These are phyloP conservation scores for Gremmenia infestans DNA, from an alignment of 2,329 filamentous ascomycete species.

Conservation along the genomic window DNA sequence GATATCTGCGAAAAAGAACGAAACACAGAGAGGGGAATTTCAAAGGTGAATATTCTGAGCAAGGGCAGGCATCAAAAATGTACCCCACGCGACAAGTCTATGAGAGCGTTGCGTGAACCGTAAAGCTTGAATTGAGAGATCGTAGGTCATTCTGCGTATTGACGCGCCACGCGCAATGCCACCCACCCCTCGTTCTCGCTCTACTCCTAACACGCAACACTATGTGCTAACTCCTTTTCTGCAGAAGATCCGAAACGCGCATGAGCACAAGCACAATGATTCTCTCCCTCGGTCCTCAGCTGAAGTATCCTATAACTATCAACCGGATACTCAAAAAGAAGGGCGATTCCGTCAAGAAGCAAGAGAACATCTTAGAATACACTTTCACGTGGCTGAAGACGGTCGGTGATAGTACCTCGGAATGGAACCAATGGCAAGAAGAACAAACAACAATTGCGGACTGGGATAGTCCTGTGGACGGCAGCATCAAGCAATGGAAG, in stretches of 20 bases:
- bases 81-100: constrained; percentile 29
- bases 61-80: constrained; percentile 14
- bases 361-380: constrained; percentile 80
- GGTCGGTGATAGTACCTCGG: constrained; percentile 59
- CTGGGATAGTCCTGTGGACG: constrained; percentile 81
- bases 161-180: background rate
- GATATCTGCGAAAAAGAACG: background rate
- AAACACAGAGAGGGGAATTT: background rate
- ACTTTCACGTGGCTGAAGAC: constrained; percentile 75
- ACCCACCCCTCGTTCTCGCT: background rate
- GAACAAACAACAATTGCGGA: constrained; percentile 66
- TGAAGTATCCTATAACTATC: constrained; percentile 92
- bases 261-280: constrained; percentile 26
- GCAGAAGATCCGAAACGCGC: constrained; percentile 19
- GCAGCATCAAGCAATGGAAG: constrained; percentile 71
- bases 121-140: constrained; percentile 28
- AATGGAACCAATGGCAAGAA: constrained; percentile 52
- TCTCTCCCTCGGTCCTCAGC: constrained; percentile 46
- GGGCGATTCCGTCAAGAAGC: constrained; percentile 69
- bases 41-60: constrained; percentile 23
- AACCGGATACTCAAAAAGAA: constrained; percentile 73
- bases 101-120: constrained; percentile 23
- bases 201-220: background rate
- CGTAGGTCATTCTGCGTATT: constrained; percentile 27
- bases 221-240: constrained; percentile 11